Evolutionary conservation across 2,329 filamentous ascomycete species (phyloP).

Genomic region (Nannizziopsis barbatae): DNA sequence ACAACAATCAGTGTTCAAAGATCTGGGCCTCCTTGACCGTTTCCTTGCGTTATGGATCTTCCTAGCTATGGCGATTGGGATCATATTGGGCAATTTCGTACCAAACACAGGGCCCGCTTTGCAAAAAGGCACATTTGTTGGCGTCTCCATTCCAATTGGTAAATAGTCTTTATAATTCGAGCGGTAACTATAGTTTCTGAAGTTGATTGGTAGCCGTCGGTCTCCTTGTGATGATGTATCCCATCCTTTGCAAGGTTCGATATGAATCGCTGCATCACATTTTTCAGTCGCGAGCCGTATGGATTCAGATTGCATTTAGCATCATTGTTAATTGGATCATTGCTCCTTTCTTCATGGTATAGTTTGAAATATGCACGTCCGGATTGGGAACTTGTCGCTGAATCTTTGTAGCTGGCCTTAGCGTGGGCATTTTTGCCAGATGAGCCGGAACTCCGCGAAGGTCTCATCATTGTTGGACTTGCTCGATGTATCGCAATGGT

Average conservation of each 20-base stretch:
- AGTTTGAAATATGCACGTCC: conserved; percentile 12
- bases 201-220: conserved; percentile 50
- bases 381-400: neutral
- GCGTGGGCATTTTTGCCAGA: conserved; percentile 45
- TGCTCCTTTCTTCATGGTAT: conserved; percentile 70
- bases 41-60: conserved; percentile 64
- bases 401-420: conserved; percentile 33
- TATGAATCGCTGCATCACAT: conserved; percentile 63
- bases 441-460: conserved; percentile 43
- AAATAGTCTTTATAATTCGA: conserved; percentile 19
- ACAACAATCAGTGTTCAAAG: conserved; percentile 30
- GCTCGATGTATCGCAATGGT: conserved; percentile 86
- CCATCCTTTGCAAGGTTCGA: conserved; percentile 75
- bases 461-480: conserved; percentile 70
- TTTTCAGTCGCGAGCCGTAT: conserved; percentile 51
- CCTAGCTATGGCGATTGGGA: conserved; percentile 63
- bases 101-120: conserved; percentile 49
- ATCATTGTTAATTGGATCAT: conserved; percentile 72
- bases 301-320: conserved; percentile 70
- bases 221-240: conserved; percentile 86
- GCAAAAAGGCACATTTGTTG: conserved; percentile 61
- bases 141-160: conserved; percentile 58
- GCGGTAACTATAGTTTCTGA: neutral
- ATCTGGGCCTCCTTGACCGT: conserved; percentile 50
- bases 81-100: conserved; percentile 66